Base-by-base conservation (phyloP, 176 grass and related monocot species). In the Saccharum officinarum region DNA sequence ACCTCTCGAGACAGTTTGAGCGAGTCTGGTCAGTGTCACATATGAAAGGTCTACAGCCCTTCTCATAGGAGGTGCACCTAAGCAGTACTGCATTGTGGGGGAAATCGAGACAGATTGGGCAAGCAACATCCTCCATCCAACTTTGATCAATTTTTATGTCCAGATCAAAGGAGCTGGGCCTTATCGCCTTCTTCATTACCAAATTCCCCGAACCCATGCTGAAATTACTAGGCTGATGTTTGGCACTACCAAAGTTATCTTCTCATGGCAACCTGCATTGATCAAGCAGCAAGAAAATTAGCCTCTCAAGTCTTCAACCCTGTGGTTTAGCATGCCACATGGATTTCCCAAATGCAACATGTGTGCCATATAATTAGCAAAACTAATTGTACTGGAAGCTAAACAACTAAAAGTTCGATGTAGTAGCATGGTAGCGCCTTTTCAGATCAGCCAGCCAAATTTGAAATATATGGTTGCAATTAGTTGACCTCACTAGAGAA, bases 1-100 rank as follows among this genome's bases (percentile, higher is more conserved):
- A 98, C 67, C 95, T 87, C 44, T 93, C 89, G 15, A 98, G 89
- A 75, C 95, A 98, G 66, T 98, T 98, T 16, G 95, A 98, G 34
- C 89, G 93, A 4, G 89, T 92, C 75, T 98, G 91, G 66, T 95
- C 95, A 4, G 95, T 98, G 77, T 95, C 95, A 3, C 93, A 98
- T 49, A 98, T 80, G 73, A 98, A 98, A 0, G 95, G 93, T 25
- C 95, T 70, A 67, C 95, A 98, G 5, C 95, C 95, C 68, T 98
- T 95, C 71, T 95, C 95, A 68, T 93, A 95, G 16, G 92, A 95
- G 25, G 91, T 90, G 74, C 95, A 98, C 71, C 87, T 85, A 34
- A 98, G 80, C 38, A 95, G 54, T 41, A 95, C 95, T 16, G 86
- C 90, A 69, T 93, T 93, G 83, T 98, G 93, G 26, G 95, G 95